Base-by-base conservation (phyloP, 768 basidiomycete genomes). In the Mycena polygramma region DNA sequence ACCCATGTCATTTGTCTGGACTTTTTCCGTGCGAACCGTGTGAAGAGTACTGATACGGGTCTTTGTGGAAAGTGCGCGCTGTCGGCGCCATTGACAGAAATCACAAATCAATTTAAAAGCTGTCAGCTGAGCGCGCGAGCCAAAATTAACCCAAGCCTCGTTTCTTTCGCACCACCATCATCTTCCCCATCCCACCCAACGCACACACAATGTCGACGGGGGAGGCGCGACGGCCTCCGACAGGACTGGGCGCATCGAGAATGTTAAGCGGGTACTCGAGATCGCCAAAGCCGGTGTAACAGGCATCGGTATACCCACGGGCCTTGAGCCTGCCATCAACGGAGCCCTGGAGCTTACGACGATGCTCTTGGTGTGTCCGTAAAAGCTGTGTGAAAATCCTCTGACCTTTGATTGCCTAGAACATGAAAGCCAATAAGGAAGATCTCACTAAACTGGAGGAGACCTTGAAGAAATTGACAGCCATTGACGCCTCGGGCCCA, bases 401-500 rank as follows among this genome's bases (percentile, higher is more conserved):
- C 6, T 26, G 19, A 13, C 41, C 22, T 15, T 43, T 30, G 2
- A 15, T 37, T 30, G 2, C 13, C 7, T 26, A 63, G 62, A 54
- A 15, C 8, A 63, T 63, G 62, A 14, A 54, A 7, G 24, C 62
- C 10, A 63, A 63, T 51, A 63, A 63, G 39, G 62, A 63, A 2
- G 62, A 53, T 45, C 41, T 63, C 6, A 0, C 52, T 15, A 41
- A 63, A 14, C 41, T 63, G 10, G 17, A 53, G 6, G 39, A 43
- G 30, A 22, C 17, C 14, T 26, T 63, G 17, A 9, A 43, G 2
- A 24, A 2, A 6, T 45, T 63, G 36, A 54, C 30, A 5, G 30
- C 7, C 2, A 36, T 63, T 13, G 41, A 63, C 15, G 19, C 7
- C 4, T 53, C 53, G 1, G 62, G 26, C 4, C 45, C 39, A 15